phyloP scores from a whole-genome alignment of 176 grass and related monocot species.

The Juncus inflexus region DNA sequence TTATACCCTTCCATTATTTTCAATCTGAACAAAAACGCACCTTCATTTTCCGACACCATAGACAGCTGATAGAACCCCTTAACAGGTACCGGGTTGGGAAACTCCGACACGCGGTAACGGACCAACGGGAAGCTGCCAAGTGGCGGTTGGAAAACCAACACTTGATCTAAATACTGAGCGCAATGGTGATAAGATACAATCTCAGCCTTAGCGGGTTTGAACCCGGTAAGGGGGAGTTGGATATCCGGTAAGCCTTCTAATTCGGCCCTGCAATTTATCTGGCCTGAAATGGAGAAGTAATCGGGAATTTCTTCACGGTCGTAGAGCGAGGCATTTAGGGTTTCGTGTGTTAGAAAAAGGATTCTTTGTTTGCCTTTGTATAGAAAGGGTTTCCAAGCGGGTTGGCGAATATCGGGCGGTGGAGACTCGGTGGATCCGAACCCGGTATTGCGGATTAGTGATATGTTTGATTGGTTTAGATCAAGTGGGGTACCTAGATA shows the following conservation, averaged over 20 bases:
- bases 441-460: constrained; percentile 61
- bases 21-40: constrained; percentile 88
- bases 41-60: constrained; percentile 91
- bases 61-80: constrained; percentile 96
- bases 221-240: constrained; percentile 61
- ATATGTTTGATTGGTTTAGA: constrained; percentile 71
- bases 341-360: constrained; percentile 65
- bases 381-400: constrained; percentile 89
- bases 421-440: constrained; percentile 61
- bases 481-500: constrained; percentile 77
- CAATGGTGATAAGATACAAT: constrained; percentile 82
- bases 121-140: constrained; percentile 82
- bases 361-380: constrained; percentile 84
- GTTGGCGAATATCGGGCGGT: constrained; percentile 71
- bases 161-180: constrained; percentile 81
- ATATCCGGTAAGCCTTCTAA: constrained; percentile 95
- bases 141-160: constrained; percentile 78
- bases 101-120: constrained; percentile 61
- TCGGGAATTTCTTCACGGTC: constrained; percentile 96
- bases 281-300: constrained; percentile 79
- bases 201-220: constrained; percentile 64
- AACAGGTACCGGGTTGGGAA: constrained; percentile 53
- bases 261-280: constrained; percentile 88
- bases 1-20: constrained; percentile 79
- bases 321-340: constrained; percentile 74